Evolutionary conservation across 2,329 filamentous ascomycete genomes (phyloP), one percentile per base, ranked within the genome.

Genomic region (Xylaria sp.): DNA sequence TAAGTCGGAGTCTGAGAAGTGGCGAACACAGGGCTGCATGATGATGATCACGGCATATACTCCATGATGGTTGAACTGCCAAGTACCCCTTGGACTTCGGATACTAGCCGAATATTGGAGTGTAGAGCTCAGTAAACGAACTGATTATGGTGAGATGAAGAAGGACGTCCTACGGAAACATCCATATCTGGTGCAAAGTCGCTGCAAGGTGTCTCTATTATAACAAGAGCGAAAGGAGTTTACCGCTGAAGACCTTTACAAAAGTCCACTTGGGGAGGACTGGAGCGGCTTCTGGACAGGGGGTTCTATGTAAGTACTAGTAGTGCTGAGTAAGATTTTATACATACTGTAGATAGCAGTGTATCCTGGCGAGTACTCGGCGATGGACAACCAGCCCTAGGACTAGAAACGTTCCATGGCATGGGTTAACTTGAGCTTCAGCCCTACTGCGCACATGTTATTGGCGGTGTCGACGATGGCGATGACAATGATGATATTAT

Each of bases 11-110:
- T 29, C 37, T 40, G 51, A 42, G 61, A 21, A 18, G 58, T 65
- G 66, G 66, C 66, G 25, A 64, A 51, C 51, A 32, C 58, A 66
- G 63, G 66, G 66, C 66, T 69, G 63, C 63, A 59, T 62, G 44
- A 69, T 59, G 62, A 69, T 69, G 32, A 62, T 62, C 61, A 54
- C 40, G 50, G 55, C 35, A 65, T 58, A 27, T 50, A 50, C n/a
- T n/a, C 57, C 42, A 55, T 42, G 47, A n/a, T n/a, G 54, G 50
- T 51, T 67, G 47, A 32, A 10, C 60, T 60, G 65, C 65, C 60
- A 63, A 67, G 60, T 60, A 47, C 44, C 54, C 32, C 40, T 35
- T 35, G 32, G 2, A 3, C 23, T 10, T 64, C 54, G 42, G 37
- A 55, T 35, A 48, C 40, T 54, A 48, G 54, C 54, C 59, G 48